A percentile compares a stretch with the other conserved stretches of the same genome.
Conservation (phyloP, 2,329 filamentous ascomycete species). For the Pseudocercospora cruenta region DNA sequence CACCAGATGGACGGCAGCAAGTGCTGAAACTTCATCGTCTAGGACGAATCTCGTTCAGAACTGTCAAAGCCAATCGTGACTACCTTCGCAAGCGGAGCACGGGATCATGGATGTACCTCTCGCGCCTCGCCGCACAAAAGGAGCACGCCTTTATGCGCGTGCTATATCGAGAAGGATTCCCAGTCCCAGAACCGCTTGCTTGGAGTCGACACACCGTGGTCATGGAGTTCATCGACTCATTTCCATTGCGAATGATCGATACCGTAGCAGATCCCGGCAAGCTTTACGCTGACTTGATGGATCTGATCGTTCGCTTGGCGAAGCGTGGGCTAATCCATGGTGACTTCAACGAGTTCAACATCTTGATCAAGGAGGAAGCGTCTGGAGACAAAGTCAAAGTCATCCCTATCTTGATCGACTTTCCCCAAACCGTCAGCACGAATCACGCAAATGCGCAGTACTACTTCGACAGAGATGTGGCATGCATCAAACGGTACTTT, state of each 20-base stretch:
- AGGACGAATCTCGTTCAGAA: constrained; percentile 93
- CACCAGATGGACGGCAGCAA: constrained; percentile 72
- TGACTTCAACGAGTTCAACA: constrained; percentile 99
- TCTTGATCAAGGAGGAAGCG: constrained; percentile 76
- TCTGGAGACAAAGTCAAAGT: constrained; percentile 53
- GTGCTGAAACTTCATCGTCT: constrained; percentile 96
- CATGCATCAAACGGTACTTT: constrained; percentile 95
- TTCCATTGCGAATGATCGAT: constrained; percentile 86
- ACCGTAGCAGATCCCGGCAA: constrained; percentile 78
- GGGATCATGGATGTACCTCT: constrained; percentile 98
- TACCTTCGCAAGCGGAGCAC: constrained; percentile 82
- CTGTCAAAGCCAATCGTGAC: constrained; percentile 93
- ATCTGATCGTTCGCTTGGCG: constrained; percentile 80
- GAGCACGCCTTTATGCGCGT: constrained; percentile 95
- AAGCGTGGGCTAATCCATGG: constrained; percentile 91
- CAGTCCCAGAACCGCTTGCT: constrained; percentile 82
- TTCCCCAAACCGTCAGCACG: constrained; percentile 96
- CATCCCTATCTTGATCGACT: constrained; percentile 89
- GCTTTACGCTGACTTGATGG: constrained; percentile 91
- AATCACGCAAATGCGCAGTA: constrained; percentile 92
- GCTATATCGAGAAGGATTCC: constrained; percentile 79
- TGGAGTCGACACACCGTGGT: constrained; percentile 95
- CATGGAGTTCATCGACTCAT: constrained; percentile 91
- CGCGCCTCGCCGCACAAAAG: constrained; percentile 85
- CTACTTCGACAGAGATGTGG: constrained; percentile 96